Conservation (phyloP, 2,329 filamentous ascomycete species). For the Trichoderma lentiforme region DNA sequence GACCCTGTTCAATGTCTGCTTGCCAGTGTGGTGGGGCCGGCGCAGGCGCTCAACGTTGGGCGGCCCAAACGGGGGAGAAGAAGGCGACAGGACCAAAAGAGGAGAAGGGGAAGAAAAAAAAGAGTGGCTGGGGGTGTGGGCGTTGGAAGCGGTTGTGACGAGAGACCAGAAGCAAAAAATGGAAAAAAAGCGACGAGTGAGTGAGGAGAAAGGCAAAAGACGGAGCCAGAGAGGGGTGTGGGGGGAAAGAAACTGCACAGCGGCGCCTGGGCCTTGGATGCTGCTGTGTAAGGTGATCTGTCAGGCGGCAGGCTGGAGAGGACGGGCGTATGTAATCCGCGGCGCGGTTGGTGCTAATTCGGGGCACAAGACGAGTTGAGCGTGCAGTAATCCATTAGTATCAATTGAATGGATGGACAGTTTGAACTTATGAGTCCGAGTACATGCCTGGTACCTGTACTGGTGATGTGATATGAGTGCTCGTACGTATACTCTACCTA, state of each 20-base stretch:
- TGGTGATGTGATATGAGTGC: background rate
- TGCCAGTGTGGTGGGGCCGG: conserved; percentile 17
- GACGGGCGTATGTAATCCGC: conserved; percentile 14
- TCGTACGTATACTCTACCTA: no score
- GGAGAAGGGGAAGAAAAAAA: conserved; percentile 8
- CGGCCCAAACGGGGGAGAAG: conserved; percentile 9
- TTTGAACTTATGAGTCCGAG: no score
- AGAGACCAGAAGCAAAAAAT: background rate
- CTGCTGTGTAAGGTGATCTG: conserved; percentile 18
- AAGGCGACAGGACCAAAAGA: background rate
- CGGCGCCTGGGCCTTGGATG: background rate
- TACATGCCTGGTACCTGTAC: background rate
- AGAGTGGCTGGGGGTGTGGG: conserved; percentile 18
- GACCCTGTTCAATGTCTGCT: conserved; percentile 3
- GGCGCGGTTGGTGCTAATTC: background rate
- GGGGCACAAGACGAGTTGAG: background rate
- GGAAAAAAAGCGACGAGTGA: background rate
- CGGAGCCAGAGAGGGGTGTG: conserved; percentile 12
- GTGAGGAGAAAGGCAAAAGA: background rate
- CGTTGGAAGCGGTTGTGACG: background rate
- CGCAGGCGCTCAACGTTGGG: conserved; percentile 14
- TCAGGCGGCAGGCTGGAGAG: conserved; percentile 9
- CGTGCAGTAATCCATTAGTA: background rate
- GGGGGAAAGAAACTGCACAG: conserved; percentile 5
- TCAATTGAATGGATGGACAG: no score